Base-by-base conservation (phyloP, 2,329 filamentous ascomycete species). In the Pseudophaeomoniella oleicola region DNA sequence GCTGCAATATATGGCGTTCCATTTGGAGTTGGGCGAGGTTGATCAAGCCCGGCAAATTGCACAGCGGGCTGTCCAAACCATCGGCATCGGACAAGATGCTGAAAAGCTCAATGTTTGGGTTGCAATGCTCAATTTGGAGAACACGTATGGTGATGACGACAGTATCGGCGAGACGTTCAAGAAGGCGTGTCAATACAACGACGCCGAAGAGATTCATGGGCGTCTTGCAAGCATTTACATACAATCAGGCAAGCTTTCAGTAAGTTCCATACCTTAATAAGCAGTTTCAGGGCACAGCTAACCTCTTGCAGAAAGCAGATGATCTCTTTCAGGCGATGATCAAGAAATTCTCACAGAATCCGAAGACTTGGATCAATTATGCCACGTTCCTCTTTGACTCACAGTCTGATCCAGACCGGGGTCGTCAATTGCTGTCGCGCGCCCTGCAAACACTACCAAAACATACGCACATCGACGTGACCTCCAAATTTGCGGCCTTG, bases 1-100 rank as follows among this genome's bases (percentile, higher is more conserved):
- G 90, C 83, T 94, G 37, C 75, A 84, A 46, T 98, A 98, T 63
- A 96, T 98, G 85, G 86, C 87, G n/a, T 93, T 93, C 71, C 85
- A 96, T 60, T 78, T 94, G 57, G 81, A 93, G 53, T 73, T 93
- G 36, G 84, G 84, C 53, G 90, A 98, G 59, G 69, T 92, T 14
- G 75, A 79, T 42, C 90, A 86, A 59, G 87, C 90, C 10, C 77
- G 88, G 34, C 81, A 88, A 45, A 80, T 94, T 40, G 87, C 85
- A 2, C 82, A 94, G 60, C 81, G 90, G 42, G 90, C 90, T 13
- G 72, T 96, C 44, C 78, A 80, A 53, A 92, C 81, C 12, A 96
- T 98, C 63, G 82, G 84, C 57, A 84, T 92, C 42, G 76, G 83
- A 16, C 86, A 94, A 55, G 82, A 94, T 55, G 76, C 78, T 2